Conservation (phyloP, 1,139 yeast genomes). For the Candida anutae region DNA sequence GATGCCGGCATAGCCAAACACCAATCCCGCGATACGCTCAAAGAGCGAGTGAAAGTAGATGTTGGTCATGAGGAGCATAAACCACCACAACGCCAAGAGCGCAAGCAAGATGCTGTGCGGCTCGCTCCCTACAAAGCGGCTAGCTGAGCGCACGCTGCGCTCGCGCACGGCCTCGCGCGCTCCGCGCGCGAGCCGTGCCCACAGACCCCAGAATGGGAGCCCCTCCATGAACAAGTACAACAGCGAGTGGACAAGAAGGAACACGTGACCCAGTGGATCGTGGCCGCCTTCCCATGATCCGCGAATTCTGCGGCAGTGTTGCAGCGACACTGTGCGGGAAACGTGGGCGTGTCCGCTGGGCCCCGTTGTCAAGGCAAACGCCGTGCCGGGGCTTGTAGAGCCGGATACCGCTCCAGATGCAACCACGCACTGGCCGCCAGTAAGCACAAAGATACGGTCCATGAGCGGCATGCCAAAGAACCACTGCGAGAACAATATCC, state of each 20-base stretch:
- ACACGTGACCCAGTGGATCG: constrained; percentile 94
- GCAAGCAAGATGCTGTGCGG: constrained; percentile 39
- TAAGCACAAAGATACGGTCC: constrained; percentile 72
- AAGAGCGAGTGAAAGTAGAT: constrained; percentile 73
- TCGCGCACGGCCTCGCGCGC: not conserved
- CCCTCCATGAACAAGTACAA: constrained; percentile 65
- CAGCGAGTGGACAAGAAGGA: constrained; percentile 66
- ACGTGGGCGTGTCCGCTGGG: not conserved
- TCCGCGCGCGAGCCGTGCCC: constrained; percentile 4
- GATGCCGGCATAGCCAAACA: constrained; percentile 50
- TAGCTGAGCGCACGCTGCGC: not conserved
- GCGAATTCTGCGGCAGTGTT: constrained; percentile 49
- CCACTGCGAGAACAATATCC: constrained; percentile 86
- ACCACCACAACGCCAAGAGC: constrained; percentile 63
- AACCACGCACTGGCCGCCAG: constrained; percentile 72
- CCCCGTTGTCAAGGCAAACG: not conserved
- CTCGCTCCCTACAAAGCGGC: constrained; percentile 14
- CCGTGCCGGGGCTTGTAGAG: not conserved
- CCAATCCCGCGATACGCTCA: constrained; percentile 64
- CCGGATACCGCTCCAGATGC: constrained; percentile 4
- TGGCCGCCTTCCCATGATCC: constrained; percentile 91
- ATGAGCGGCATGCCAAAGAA: constrained; percentile 80
- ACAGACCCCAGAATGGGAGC: constrained; percentile 28
- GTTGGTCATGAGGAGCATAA: constrained; percentile 82
- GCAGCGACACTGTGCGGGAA: constrained; percentile 25